Conservation (phyloP, 2,329 filamentous ascomycete genomes). For the Sarocladiaceae sp. region DNA sequence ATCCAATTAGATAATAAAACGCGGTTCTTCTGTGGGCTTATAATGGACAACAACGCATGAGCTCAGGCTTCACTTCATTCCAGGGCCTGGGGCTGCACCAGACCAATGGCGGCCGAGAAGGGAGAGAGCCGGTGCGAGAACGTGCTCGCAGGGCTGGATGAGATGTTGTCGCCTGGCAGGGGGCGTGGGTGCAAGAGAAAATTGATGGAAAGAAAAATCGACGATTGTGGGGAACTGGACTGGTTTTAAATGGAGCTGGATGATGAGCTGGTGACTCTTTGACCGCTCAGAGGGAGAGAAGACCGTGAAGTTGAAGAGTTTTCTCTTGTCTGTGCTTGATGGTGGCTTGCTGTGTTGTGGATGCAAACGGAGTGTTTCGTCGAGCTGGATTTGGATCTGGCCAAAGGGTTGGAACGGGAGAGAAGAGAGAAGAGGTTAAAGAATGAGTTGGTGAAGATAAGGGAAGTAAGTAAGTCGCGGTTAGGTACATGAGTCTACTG, state of each 20-base stretch:
- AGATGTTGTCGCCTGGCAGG: slow-evolving; percentile 3
- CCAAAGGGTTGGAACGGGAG: no score
- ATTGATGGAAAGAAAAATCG: background rate
- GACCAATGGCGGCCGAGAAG: background rate
- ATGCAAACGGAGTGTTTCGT: slow-evolving; percentile 9
- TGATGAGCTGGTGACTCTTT: slow-evolving; percentile 8
- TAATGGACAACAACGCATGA: background rate
- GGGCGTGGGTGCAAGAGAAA: background rate
- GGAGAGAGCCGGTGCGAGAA: background rate
- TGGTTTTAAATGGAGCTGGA: background rate
- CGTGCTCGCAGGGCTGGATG: slow-evolving; percentile 11
- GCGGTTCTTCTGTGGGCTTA: background rate
- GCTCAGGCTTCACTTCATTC: background rate
- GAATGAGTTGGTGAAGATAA: no score
- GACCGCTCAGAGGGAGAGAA: background rate
- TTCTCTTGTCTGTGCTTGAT: background rate
- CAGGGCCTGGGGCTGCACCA: background rate
- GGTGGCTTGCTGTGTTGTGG: slow-evolving; percentile 4
- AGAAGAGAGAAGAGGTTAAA: background rate
- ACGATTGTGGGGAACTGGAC: background rate
- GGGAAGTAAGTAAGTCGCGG: no score
- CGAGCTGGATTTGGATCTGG: no score
- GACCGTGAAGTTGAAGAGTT: background rate
- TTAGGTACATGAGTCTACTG: no score
- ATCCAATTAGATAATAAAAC: background rate